Conservation (phyloP, 169 alveolate species). For the Perkinsus marinus region DNA sequence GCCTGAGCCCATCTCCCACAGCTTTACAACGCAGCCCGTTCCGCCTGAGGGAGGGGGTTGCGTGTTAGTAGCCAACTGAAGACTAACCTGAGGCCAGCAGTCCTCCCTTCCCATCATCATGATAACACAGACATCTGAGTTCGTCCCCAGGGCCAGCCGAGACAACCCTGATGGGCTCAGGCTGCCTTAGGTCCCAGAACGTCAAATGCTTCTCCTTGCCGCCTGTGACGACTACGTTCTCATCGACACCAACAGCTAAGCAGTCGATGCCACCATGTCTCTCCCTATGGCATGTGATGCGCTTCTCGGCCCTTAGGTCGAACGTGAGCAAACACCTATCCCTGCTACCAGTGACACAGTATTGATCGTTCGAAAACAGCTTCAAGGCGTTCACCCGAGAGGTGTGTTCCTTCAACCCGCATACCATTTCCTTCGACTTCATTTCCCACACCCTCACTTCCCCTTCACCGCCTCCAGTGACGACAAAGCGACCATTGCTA, state of each 20-base stretch:
- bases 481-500: slow-evolving; percentile 44
- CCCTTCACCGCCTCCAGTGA: slow-evolving; percentile 62
- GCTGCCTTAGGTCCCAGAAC: slow-evolving; percentile 58
- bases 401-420: slow-evolving; percentile 65
- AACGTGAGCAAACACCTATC: slow-evolving; percentile 51
- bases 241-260: slow-evolving; percentile 40
- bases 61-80: too few species aligned
- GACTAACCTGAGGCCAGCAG: slow-evolving; percentile 32
- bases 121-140: slow-evolving; percentile 49
- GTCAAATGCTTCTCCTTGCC: slow-evolving; percentile 66
- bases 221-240: slow-evolving; percentile 42
- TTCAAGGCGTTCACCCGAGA: slow-evolving; percentile 49
- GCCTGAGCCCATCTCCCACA: slow-evolving; percentile 39
- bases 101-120: slow-evolving; percentile 41
- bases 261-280: slow-evolving; percentile 67
- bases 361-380: slow-evolving; percentile 49
- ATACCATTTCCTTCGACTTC: slow-evolving; percentile 57
- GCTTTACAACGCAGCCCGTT: slow-evolving; percentile 38
- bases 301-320: slow-evolving; percentile 58
- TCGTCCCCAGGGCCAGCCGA: slow-evolving; percentile 45
- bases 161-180: slow-evolving; percentile 39
- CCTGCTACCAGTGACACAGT: slow-evolving; percentile 48
- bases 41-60: slow-evolving; percentile 41
- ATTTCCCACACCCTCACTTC: slow-evolving; percentile 72
- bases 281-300: slow-evolving; percentile 56